phyloP scores from a whole-genome alignment of 1,284 basidiomycete species.

The Schizophyllum amplum region DNA sequence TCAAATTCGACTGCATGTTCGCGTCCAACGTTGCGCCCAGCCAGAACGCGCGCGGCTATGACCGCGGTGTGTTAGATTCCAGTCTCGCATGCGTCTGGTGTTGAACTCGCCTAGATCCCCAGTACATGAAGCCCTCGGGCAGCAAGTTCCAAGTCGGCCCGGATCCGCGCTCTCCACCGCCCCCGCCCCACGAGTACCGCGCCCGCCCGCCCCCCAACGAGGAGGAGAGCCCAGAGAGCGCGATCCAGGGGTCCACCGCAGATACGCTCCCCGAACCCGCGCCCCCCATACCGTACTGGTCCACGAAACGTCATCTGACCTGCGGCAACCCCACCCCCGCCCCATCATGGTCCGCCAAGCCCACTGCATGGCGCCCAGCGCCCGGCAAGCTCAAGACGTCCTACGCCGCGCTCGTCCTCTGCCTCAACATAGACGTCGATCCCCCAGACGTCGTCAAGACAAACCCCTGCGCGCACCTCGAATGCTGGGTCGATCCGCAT shows the following conservation, averaged over 20 bases:
- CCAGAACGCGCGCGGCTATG: not conserved
- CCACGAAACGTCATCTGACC: constrained; percentile 79
- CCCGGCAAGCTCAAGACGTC: constrained; percentile 86
- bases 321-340: constrained; percentile 76
- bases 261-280: constrained; percentile 40
- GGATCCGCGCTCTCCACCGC: not conserved
- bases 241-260: constrained; percentile 12
- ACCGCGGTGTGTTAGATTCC: not conserved
- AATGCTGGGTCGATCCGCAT: constrained; percentile 97
- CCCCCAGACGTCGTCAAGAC: constrained; percentile 98
- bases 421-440: constrained; percentile 96
- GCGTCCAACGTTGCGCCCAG: not conserved
- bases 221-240: not conserved
- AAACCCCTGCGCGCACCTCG: constrained; percentile 89
- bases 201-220: not conserved
- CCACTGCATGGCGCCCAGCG: constrained; percentile 72
- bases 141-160: not conserved
- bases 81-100: not conserved
- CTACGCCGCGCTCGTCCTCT: constrained; percentile 89
- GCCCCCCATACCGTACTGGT: constrained; percentile 70
- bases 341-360: constrained; percentile 54
- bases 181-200: not conserved
- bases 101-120: not conserved
- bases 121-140: not conserved
- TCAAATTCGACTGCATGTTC: not conserved